phyloP scores from a whole-genome alignment of 805 yeast species.

The Saccharomycopsis oosterbeekiorum region DNA sequence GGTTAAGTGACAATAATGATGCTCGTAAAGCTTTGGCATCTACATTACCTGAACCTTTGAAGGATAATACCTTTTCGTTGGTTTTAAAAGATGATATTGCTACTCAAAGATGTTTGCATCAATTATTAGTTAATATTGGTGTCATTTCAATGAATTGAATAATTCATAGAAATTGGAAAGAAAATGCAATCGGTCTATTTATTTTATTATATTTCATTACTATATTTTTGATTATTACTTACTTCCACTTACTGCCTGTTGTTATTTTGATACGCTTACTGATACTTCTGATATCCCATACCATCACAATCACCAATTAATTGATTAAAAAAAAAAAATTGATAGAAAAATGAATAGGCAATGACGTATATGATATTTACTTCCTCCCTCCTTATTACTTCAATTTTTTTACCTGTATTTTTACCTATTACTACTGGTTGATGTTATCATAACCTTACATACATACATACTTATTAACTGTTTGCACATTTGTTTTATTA shows the following conservation, averaged over 20 bases:
- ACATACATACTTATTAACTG: background rate
- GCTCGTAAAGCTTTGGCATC: slow-evolving; percentile 81
- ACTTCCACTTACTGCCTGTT: background rate
- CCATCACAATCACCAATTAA: background rate
- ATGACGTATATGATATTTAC: background rate
- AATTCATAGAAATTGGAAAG: background rate
- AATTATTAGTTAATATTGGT: slow-evolving; percentile 31
- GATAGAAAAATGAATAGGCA: background rate
- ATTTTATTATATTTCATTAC: background rate
- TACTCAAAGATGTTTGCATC: slow-evolving; percentile 79
- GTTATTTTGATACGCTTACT: background rate
- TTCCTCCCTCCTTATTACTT: background rate
- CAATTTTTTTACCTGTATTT: background rate
- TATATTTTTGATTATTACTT: background rate
- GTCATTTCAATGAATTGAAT: background rate
- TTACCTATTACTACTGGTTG: background rate
- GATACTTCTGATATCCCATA: background rate
- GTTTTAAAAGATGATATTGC: slow-evolving; percentile 79
- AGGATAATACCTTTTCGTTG: slow-evolving; percentile 75
- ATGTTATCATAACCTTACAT: background rate
- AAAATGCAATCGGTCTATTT: background rate
- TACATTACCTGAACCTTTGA: slow-evolving; percentile 76
- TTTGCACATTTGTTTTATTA: background rate
- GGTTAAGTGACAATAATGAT: slow-evolving; percentile 81
- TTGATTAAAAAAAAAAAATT: background rate